Conservation (phyloP, 1,139 yeast genomes). For the Scheffersomyces illinoinensis region DNA sequence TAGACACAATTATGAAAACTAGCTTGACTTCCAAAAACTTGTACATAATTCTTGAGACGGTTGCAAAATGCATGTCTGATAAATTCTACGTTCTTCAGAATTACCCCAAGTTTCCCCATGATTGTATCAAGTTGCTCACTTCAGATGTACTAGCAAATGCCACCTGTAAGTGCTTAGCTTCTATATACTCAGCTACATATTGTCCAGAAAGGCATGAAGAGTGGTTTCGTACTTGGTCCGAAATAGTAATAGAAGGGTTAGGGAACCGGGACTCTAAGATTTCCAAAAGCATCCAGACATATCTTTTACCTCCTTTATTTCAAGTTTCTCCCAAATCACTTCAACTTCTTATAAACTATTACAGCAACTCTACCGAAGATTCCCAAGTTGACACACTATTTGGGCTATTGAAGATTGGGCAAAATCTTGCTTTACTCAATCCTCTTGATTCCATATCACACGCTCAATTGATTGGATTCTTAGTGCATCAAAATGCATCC, state of each 20-base stretch:
- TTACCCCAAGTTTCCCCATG: conserved; percentile 45
- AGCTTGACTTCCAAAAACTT: conserved; percentile 57
- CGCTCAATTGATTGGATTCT: conserved; percentile 28
- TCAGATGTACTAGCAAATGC: conserved; percentile 67
- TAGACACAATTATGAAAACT: conserved; percentile 36
- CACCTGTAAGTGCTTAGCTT: conserved; percentile 60
- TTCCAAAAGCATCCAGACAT: conserved; percentile 53
- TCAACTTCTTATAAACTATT: conserved; percentile 27
- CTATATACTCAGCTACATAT: conserved; percentile 37
- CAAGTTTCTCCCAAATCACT: conserved; percentile 41
- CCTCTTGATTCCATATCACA: conserved; percentile 34
- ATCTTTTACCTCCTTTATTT: conserved; percentile 65
- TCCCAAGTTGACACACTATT: conserved; percentile 27
- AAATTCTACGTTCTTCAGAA: conserved; percentile 38
- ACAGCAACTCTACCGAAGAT: background rate
- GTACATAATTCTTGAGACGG: conserved; percentile 58
- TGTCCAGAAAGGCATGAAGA: conserved; percentile 17
- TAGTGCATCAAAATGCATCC: conserved; percentile 45
- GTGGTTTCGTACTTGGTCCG: conserved; percentile 61
- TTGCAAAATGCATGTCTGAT: conserved; percentile 42
- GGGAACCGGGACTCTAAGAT: conserved; percentile 25
- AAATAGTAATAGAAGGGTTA: conserved; percentile 32
- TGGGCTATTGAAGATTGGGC: conserved; percentile 55
- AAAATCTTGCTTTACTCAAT: conserved; percentile 51
- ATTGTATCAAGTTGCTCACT: conserved; percentile 50